Evolutionary conservation across 441 rosid genomes (phyloP).

Genomic region (Bocquillonia castaneifolia): DNA sequence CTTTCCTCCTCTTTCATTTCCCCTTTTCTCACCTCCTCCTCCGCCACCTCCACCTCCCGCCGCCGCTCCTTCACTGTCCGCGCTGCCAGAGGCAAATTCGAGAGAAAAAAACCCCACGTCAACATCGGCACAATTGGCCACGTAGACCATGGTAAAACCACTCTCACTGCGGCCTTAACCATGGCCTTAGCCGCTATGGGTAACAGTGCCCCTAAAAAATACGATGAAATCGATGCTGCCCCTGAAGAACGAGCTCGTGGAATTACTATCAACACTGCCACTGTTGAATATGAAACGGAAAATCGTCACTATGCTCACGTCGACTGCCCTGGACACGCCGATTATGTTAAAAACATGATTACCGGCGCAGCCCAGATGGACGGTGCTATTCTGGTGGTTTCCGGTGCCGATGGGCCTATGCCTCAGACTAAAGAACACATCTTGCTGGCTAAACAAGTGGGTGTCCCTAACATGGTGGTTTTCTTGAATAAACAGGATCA

Average conservation of each 20-base stretch:
- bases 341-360: conserved; percentile 87
- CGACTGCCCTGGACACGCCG: conserved; percentile 91
- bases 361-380: conserved; percentile 93
- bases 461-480: conserved; percentile 87
- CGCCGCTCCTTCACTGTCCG: conserved; percentile 54
- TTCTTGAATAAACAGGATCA: conserved; percentile 91
- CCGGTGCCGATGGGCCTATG: conserved; percentile 90
- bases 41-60: conserved; percentile 21
- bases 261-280: conserved; percentile 91
- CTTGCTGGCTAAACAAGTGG: conserved; percentile 79
- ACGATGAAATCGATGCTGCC: conserved; percentile 98
- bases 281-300: conserved; percentile 87
- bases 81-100: conserved; percentile 93
- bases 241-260: conserved; percentile 97
- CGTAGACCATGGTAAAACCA: conserved; percentile 98
- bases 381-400: conserved; percentile 79
- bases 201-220: conserved; percentile 69
- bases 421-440: conserved; percentile 93
- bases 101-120: conserved; percentile 90
- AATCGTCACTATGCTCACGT: conserved; percentile 91
- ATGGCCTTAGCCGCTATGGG: conserved; percentile 89
- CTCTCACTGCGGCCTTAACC: conserved; percentile 88
- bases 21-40: conserved; percentile 27
- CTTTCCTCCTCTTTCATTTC: conserved; percentile 45
- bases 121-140: conserved; percentile 97